Conservation (phyloP, 31 red algal genomes). For the Odonthalia washingtoniensis region DNA sequence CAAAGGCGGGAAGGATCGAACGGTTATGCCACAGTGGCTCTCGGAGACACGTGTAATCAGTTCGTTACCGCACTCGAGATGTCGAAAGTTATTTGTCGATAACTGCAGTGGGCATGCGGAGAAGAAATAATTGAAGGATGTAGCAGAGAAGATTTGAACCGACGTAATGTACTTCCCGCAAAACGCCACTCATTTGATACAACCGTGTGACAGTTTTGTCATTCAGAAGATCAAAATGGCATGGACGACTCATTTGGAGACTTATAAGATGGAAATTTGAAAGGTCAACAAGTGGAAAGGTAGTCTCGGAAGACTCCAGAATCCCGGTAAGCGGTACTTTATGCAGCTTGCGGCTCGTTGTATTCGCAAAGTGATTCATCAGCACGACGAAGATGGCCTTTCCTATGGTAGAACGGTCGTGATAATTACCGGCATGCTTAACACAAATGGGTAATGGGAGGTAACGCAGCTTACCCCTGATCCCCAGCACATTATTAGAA, state of each 20-base stretch:
- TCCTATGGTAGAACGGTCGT: slow-evolving; percentile 27
- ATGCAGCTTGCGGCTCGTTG: slow-evolving; percentile 24
- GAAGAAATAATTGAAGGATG: background rate
- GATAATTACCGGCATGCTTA: slow-evolving; percentile 18
- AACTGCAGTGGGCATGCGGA: slow-evolving; percentile 30
- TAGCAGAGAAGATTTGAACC: background rate
- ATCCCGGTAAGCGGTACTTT: slow-evolving; percentile 39
- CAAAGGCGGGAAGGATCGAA: slow-evolving; percentile 50
- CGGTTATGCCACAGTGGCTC: slow-evolving; percentile 48
- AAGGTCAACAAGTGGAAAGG: slow-evolving; percentile 16
- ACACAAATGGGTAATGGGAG: slow-evolving; percentile 33
- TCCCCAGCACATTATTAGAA: slow-evolving; percentile 1
- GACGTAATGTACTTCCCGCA: slow-evolving; percentile 3
- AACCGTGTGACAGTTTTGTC: slow-evolving; percentile 28
- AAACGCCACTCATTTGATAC: slow-evolving; percentile 35
- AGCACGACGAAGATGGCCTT: slow-evolving; percentile 13
- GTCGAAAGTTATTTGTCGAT: slow-evolving; percentile 46
- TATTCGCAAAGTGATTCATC: slow-evolving; percentile 17
- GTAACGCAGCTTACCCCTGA: slow-evolving; percentile 8
- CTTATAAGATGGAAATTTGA: slow-evolving; percentile 18
- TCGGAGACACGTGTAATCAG: slow-evolving; percentile 15
- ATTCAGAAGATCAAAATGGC: slow-evolving; percentile 34
- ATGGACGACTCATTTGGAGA: slow-evolving; percentile 20
- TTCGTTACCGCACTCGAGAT: slow-evolving; percentile 6
- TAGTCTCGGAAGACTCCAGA: background rate